Base-by-base conservation (phyloP, 75 land plant species). In the Sequoia sempervirens region DNA sequence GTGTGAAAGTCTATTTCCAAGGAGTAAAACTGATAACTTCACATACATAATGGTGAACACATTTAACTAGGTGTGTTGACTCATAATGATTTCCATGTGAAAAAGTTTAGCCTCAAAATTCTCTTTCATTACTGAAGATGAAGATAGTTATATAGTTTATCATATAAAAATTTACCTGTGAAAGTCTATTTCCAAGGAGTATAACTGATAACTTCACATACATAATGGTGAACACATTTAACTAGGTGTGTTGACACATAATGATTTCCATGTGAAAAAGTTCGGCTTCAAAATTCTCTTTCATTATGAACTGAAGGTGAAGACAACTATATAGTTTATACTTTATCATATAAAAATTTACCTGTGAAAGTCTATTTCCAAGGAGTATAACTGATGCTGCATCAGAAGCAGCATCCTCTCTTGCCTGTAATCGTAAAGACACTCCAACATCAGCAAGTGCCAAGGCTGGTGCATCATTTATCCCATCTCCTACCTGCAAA, bases 401-500 rank as follows among this genome's bases (percentile, higher is more conserved):
- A 89, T 96, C 93, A 2, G 99, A 97, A 37, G 99, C 99, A 82
- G 99, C 99, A 86, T 91, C 94, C 58, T 97, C 94, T 58, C 93
- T 93, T 23, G 90, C 89, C 75, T 93, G 94, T 75, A 84, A 87
- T 85, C 90, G 96, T 84, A 97, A 86, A 78, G 99, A 98, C 85
- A 97, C 92, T 72, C 99, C 99, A 53, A 97, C 99, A 89, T 94
- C 93, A 53, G 99, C 98, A 89, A 90, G 89, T 45, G 99, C 98
- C 87, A 97, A 86, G 58, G 99, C 95, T 18, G 99, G 99, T 52
- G 99, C 99, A 89, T 97, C 99, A 89, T 96, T 97, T 86, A 97
- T 95, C 17, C 99, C 99, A 89, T 97, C 99, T 36, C 99, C 99
- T 36, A 96, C 94, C 97, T 95, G 38, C n/a, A n/a, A n/a, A n/a